Base-by-base conservation (phyloP, 352 stramenopile species). In the Phytophthora pistaciae region DNA sequence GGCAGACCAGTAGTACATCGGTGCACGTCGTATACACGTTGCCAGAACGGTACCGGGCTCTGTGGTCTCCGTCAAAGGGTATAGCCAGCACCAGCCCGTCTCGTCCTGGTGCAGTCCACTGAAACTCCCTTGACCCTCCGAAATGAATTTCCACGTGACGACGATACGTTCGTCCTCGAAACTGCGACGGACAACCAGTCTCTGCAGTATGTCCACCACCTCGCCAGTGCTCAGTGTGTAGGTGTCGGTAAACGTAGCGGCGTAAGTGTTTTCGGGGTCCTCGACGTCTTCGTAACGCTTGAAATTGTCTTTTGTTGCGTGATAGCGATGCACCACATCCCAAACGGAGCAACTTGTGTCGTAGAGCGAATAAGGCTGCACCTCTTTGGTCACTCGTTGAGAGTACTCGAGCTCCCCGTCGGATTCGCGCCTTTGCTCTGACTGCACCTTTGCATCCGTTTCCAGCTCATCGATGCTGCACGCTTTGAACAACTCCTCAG, bases 401-500 rank as follows among this genome's bases (percentile, higher is more conserved):
- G 5, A 13, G 25, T 27, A 53, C 46, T 53, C n/a, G 7, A 16
- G n/a, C 20, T 53, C 25, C 27, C 46, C 53, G 27, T 60, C 31
- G n/a, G 48, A 52, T 36, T 16, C 33, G 2, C 14, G 14, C 8
- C 8, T 36, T 40, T 52, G 64, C 3, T 31, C n/a, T 31, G 60
- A 60, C 10, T 38, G 29, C 31, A 42, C 33, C n/a, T 14, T 31
- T 23, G 56, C 0, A 5, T 65, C 23, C 5, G 7, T 60, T 54
- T 48, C 18, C n/a, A 49, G 27, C 20, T 16, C 8, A 6, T 31
- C 5, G 20, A 55, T 7, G 5, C 23, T 54, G 31, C 58, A 60
- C 21, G n/a, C 31, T 31, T 20, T 16, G 31, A 64, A 60, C n/a
- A 69, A 23, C 21, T 55, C 55, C 16, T 65, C 27, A 1, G 55